A percentile compares a stretch with the other conserved stretches of the same genome.
Evolutionary conservation across 352 stramenopile genomes (phyloP).

Genomic region (Stramenopiles sp.): DNA sequence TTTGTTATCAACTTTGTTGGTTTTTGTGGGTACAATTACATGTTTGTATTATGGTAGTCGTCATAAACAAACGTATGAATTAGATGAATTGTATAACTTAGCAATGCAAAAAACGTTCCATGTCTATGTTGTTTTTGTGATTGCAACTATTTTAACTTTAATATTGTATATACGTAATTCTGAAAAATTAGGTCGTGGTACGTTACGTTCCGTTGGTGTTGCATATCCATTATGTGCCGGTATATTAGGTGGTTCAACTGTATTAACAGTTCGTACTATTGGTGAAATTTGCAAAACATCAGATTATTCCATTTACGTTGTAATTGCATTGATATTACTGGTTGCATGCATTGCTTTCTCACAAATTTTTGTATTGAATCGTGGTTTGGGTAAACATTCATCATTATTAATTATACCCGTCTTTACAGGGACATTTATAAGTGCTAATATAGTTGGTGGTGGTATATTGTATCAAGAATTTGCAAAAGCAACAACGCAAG

Average conservation of each 20-base stretch:
- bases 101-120: neutral
- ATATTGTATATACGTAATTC: neutral
- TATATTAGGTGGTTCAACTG: neutral
- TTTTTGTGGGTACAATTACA: neutral
- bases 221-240: neutral
- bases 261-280: neutral
- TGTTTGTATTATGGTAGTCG: neutral
- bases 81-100: neutral
- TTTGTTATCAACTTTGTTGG: neutral
- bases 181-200: neutral
- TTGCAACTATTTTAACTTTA: neutral
- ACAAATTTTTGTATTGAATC: neutral
- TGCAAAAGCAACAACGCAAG: neutral
- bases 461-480: neutral
- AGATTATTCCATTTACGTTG: neutral
- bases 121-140: neutral
- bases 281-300: neutral
- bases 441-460: neutral
- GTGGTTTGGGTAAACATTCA: neutral
- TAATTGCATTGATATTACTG: neutral
- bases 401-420: neutral
- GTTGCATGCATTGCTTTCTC: neutral
- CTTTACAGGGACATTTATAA: neutral
- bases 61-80: neutral
- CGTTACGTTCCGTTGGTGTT: neutral